Conservation (phyloP, 75 land plant species). For the Sequoia sempervirens region DNA sequence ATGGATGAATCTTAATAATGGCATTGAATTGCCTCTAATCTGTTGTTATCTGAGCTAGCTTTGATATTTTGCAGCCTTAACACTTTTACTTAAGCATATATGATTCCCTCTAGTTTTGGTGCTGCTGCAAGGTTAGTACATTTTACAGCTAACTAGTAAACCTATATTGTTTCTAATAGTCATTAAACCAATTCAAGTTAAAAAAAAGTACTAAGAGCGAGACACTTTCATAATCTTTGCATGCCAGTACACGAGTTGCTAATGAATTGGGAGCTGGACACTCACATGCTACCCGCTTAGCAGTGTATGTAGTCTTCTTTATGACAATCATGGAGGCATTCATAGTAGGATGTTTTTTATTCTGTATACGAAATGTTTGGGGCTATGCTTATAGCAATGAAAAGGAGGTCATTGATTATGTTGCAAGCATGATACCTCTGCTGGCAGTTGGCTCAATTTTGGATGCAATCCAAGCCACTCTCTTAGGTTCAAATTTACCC, state of each 20-base stretch:
- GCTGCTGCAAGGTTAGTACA: constrained; percentile 42
- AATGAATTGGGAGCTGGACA: constrained; percentile 79
- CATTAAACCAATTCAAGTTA: background rate
- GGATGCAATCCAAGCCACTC: constrained; percentile 77
- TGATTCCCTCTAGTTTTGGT: constrained; percentile 56
- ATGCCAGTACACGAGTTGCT: constrained; percentile 58
- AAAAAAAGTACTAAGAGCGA: no score
- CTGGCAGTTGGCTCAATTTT: constrained; percentile 51
- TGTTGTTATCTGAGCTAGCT: background rate
- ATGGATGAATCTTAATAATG: constrained; percentile 19
- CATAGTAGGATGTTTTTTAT: constrained; percentile 20
- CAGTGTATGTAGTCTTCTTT: constrained; percentile 29
- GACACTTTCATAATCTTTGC: background rate
- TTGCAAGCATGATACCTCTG: constrained; percentile 61
- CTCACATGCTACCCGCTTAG: constrained; percentile 39
- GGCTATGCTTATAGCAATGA: constrained; percentile 72
- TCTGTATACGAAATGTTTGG: constrained; percentile 47
- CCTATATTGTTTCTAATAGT: background rate
- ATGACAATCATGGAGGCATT: constrained; percentile 43
- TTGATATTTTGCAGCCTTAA: constrained; percentile 29
- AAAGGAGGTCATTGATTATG: constrained; percentile 55
- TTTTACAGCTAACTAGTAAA: background rate
- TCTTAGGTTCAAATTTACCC: constrained; percentile 46
- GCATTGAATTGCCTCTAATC: background rate
- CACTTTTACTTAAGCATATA: constrained; percentile 29